Evolutionary conservation across 164 flowering plant genomes (phyloP).

Genomic region (Aristolochia californica): DNA sequence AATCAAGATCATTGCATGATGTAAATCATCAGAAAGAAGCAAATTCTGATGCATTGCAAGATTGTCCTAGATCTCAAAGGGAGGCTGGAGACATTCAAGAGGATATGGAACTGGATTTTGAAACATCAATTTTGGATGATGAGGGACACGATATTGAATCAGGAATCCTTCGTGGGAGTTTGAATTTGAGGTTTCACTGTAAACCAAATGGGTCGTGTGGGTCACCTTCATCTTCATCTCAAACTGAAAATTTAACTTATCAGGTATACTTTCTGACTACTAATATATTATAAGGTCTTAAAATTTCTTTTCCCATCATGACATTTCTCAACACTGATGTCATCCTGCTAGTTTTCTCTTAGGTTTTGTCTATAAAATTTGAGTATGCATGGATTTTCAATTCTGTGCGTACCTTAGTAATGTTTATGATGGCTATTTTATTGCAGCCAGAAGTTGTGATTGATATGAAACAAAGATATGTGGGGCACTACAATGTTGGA

Average conservation of each 20-base stretch:
- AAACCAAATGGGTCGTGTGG: slow-evolving; percentile 51
- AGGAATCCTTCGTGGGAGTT: slow-evolving; percentile 55
- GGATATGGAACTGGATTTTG: slow-evolving; percentile 82
- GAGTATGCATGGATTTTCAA: too few relatives aligned
- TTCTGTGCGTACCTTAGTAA: not conserved
- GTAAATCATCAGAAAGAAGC: slow-evolving; percentile 57
- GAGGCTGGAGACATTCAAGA: slow-evolving; percentile 93
- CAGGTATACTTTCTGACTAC: slow-evolving; percentile 35
- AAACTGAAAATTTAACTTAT: slow-evolving; percentile 34
- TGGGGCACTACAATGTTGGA: slow-evolving; percentile 93
- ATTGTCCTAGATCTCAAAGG: slow-evolving; percentile 78
- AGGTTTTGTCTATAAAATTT: too few relatives aligned
- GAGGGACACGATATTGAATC: slow-evolving; percentile 58
- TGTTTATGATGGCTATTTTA: not conserved
- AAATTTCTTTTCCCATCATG: too few relatives aligned
- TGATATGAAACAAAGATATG: slow-evolving; percentile 86
- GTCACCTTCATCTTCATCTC: slow-evolving; percentile 46
- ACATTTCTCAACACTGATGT: not conserved
- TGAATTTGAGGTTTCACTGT: slow-evolving; percentile 65
- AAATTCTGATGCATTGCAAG: slow-evolving; percentile 70
- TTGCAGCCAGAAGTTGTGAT: slow-evolving; percentile 68
- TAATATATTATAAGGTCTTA: too few relatives aligned
- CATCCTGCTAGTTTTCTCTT: not conserved
- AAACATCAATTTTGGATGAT: slow-evolving; percentile 68
- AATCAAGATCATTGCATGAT: slow-evolving; percentile 57